These are phyloP conservation scores for Salix arbutifolia DNA, from an alignment of 345 rosid genomes.

Conservation along the genomic window DNA sequence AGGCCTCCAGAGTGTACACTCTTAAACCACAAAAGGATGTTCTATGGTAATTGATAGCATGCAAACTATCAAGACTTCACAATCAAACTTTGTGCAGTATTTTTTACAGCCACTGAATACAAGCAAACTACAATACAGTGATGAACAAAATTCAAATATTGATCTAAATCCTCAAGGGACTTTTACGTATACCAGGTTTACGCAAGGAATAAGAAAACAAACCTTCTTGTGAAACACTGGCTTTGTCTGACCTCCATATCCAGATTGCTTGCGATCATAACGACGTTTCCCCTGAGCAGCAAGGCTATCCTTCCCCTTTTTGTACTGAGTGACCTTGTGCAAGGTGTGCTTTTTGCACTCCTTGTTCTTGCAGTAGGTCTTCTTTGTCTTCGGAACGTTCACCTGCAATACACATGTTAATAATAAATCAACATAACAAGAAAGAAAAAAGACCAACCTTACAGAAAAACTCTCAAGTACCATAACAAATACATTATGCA, in stretches of 20 bases:
- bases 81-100: not conserved
- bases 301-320: conserved; percentile 19
- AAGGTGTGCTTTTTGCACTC: conserved; percentile 20
- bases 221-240: conserved; percentile 34
- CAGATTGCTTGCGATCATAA: conserved; percentile 26
- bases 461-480: not conserved
- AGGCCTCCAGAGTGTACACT: not conserved
- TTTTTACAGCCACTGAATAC: not conserved
- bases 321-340: conserved; percentile 21
- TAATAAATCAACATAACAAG: not conserved
- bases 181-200: not conserved
- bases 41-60: not conserved
- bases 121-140: not conserved
- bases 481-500: not conserved
- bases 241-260: conserved; percentile 30
- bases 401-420: conserved; percentile 33
- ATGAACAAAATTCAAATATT: not conserved
- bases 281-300: conserved; percentile 18
- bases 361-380: conserved; percentile 29
- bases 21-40: not conserved
- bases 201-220: not conserved
- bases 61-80: not conserved
- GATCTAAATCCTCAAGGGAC: not conserved
- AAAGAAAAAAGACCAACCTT: not conserved
- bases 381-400: conserved; percentile 84